Conservation (phyloP, 2,329 filamentous ascomycete species). For the Clonostachys rosea region DNA sequence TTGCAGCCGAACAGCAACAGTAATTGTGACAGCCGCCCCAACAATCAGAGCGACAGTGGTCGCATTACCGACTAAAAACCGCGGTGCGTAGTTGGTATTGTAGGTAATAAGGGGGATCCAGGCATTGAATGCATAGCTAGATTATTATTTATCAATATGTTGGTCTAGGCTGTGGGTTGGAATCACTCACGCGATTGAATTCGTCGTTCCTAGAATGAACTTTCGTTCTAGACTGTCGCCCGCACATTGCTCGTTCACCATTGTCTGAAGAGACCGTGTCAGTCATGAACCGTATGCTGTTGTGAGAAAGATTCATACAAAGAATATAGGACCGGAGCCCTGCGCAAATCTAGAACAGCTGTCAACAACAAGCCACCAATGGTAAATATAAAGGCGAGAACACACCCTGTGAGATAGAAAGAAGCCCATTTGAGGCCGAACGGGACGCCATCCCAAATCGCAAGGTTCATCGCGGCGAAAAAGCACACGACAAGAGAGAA, state of each 20-base stretch:
- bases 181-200: neutral
- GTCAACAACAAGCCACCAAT: neutral
- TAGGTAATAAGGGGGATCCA: neutral
- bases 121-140: neutral
- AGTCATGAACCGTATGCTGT: neutral
- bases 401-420: neutral
- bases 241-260: neutral
- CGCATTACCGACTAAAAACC: neutral
- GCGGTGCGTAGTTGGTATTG: neutral
- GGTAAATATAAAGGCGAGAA: neutral
- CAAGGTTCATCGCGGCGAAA: neutral
- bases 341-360: neutral
- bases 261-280: neutral
- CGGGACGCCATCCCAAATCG: neutral
- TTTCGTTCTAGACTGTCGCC: neutral
- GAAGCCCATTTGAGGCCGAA: neutral
- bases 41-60: neutral
- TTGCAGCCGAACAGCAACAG: neutral
- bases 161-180: neutral
- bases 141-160: too few species aligned
- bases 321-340: neutral
- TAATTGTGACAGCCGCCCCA: neutral
- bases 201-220: neutral
- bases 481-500: neutral
- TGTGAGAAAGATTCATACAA: neutral